phyloP scores from a whole-genome alignment of 257 asterid species.

The Solanum corneliomulleri region DNA sequence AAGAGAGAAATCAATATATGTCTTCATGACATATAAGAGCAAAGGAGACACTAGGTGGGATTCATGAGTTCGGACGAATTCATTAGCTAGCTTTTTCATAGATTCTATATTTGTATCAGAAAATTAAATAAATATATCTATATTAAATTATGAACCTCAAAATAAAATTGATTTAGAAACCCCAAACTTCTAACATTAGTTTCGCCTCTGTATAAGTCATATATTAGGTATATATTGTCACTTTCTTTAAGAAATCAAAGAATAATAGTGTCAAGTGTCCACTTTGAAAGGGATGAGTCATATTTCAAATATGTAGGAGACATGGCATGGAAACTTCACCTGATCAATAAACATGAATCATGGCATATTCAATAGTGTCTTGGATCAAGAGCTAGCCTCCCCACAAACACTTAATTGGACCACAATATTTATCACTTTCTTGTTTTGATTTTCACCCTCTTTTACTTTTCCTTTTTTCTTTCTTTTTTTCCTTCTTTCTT shows the following conservation, averaged over 20 bases:
- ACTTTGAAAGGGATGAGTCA: neutral
- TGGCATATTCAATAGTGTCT: neutral
- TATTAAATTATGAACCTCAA: too few species aligned
- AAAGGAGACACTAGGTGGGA: rapidly evolving
- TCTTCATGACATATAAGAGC: neutral
- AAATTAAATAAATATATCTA: too few species aligned
- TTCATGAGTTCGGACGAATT: too few species aligned
- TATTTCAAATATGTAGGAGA: neutral
- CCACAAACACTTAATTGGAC: neutral
- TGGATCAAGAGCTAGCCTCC: neutral
- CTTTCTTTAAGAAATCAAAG: neutral
- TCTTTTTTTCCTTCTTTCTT: neutral
- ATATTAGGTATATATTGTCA: neutral
- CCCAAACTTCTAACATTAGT: too few species aligned
- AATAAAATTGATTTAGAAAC: too few species aligned
- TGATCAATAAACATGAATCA: neutral
- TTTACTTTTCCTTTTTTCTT: neutral
- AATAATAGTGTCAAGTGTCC: neutral
- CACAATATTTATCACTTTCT: neutral
- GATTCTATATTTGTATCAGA: too few species aligned
- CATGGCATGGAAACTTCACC: neutral
- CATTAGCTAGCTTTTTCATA: too few species aligned
- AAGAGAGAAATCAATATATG: neutral
- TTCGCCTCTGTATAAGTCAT: too few species aligned
- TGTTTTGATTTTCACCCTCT: neutral